Base-by-base conservation (phyloP, 768 basidiomycete species). In the Suillus luteus region DNA sequence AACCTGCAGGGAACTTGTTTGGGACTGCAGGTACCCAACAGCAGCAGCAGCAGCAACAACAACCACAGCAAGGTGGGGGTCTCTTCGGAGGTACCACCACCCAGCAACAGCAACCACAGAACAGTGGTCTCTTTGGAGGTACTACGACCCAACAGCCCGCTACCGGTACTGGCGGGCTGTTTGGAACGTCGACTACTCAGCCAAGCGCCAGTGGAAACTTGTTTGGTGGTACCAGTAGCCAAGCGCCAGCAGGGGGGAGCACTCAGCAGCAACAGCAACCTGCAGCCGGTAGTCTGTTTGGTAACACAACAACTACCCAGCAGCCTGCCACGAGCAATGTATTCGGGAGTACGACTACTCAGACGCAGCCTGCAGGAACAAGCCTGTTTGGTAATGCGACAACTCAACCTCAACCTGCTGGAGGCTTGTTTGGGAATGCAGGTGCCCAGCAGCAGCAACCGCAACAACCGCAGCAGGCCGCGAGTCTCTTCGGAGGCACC, bases 121-220 rank as follows among this genome's bases (percentile, higher is more conserved):
- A 63, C 8, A 35, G 59, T 19, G 55, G 70, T 66, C 65, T 79
- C 14, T 71, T 75, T 40, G 77, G 72, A 58, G 62, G 57, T 59
- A 59, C 68, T 8, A 46, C 62, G 2, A 55, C 41, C 46, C 67
- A 62, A 24, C 65, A 44, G 66, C 72, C 41, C 55, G 66, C 62
- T 27, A 61, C 73, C 11, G 37, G 75, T 4, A n/a, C 52, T 35
- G 19, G 33, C 6, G 59, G 64, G 52, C 55, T 70, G 52, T 70
- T 70, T 55, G 68, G 68, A 31, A 66, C 64, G 57, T 41, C 40
- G 15, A 58, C 64, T 9, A 51, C 57, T n/a, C 61, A 65, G 22
- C 51, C 61, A 24, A 35, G 35, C 12, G n/a, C 64, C 1, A 55
- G 64, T 17, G 66, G 66, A 14, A 65, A 62, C 38, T 49, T 72